Evolutionary conservation across 306 rosid species (phyloP), one percentile per base, ranked within the genome.

Genomic region (Vigna trinervia): DNA sequence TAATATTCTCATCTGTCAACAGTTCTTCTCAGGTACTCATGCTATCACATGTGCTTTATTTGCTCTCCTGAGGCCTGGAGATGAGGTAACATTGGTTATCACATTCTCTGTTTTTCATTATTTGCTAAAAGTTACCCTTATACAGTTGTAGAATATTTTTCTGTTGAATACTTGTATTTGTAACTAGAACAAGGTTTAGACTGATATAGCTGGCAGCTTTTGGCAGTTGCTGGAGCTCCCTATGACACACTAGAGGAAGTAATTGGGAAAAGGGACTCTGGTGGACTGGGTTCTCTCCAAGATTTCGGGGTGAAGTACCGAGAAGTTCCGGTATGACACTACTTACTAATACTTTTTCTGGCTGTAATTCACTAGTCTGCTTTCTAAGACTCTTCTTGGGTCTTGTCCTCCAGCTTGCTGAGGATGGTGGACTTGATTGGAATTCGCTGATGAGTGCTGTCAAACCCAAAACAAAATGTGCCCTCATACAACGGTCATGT

Each of bases 11-110:
- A 76, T 81, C 32, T 80, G 30, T 26, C 38, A 72, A 79, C 91
- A 94, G 98, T 94, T 94, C 87, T 94, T 94, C 85, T 94, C 98
- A 87, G 98, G 98, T 85, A 91, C 98, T 75, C 98, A 94, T 86
- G 94, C 98, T 17, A 92, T 94, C 81, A 79, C 96, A 10, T 94
- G 98, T 81, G 96, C 98, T 70, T 85, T 94, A 73, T 94, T 89
- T 69, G 92, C 97, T 4, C 77, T 92, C 36, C 71, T 94, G 69
- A 91, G 97, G 85, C 98, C 98, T 0, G 94, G 96, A 59, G 96
- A 94, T 87, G 98, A 94, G 96, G 98, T 92, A 86, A 61, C 63
- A 45, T 82, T 67, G 39, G 47, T 22, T 69, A 52, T 48, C 51
- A 75, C 38, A 52, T 66, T 77, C 30, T 52, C 36, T 78, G 58